Evolutionary conservation across 805 yeast species (phyloP), one percentile per base, ranked within the genome.

Genomic region (Metahyphopichia silvanorum): DNA sequence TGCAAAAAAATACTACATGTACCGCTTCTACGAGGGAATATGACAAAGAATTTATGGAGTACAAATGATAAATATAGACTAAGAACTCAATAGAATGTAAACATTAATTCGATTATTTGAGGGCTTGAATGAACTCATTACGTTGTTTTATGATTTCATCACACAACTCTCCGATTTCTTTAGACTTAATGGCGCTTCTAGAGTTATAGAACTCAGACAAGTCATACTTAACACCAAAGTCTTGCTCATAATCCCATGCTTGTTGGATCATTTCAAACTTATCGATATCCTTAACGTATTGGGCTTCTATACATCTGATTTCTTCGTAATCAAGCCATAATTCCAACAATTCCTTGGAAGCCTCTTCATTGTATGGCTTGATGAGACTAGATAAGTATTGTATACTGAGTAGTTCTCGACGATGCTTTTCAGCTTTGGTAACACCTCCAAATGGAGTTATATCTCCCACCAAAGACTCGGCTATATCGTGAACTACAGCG

Each of bases 391-490:
- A 55, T 32, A 91, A 53, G 51, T 80, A 88, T 25, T 72, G 50
- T 44, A 91, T 84, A 2, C 97, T 78, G 16, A 60, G 78, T 23
- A 67, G 70, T 52, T 91, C 98, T 36, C 97, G 69, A 37, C 82
- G 70, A 56, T 85, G 93, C 57, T 91, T 91, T 54, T 91, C 98
- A 11, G 61, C 66, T 54, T 88, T 87, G 29, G 77, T 66, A 19
- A 89, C 76, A 0, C 38, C 73, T 51, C 62, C 88, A 85, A 56
- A 76, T 59, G 47, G 98, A 2, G 95, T 88, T 31, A 91, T 86
- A 56, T 91, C 98, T 20, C 98, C 98, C 10, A 91, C 98, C 18
- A 91, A 64, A 4, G 89, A 59, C 66, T 91, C 98, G 8, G 98
- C 96, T 48, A 91, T 84, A 57, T 91, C 98, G 65, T 91, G 98